Base-by-base conservation (phyloP, 2,329 filamentous ascomycete species). In the Biscogniauxia mediterranea region DNA sequence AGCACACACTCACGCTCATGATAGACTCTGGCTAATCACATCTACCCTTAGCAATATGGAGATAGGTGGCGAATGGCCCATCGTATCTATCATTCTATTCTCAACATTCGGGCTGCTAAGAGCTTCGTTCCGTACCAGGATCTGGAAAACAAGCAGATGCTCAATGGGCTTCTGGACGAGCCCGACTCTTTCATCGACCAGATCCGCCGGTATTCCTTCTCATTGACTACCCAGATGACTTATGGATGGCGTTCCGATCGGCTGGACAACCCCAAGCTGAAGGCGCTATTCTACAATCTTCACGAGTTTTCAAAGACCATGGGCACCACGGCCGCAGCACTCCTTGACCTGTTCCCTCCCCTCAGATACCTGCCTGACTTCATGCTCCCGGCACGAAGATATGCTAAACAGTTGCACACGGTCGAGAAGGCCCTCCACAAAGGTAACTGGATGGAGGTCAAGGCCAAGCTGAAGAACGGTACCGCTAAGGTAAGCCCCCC, bases 111-210 rank as follows among this genome's bases (percentile, higher is more conserved):
- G 0, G 75, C 77, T 0, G 76, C 81, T 3, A 77, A 75, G 57
- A 71, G 73, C 8, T 87, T 87, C 60, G 76, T 85, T 2, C 77
- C 80, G 1, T 86, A 85, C 64, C 83, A 86, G 64, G 77, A 81
- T 54, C 74, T 86, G 2, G 83, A 86, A 68, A 83, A 80, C 69
- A 83, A 81, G 66, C 78, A 80, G 55, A 82, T 86, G 82, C 72
- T 84, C 20, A 74, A 62, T 52, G 79, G 81, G 6, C 70, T 86
- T 19, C 65, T 85, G 3, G 75, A 79, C 0, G 61, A 71, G 6
- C 82, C 82, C 0, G 64, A 77, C 1, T 61, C 74, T 1, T 81
- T 81, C 52, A 57, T 77, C 4, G 68, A 80, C 11, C 78, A 82
- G 55, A 74, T 83, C 15, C 69, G 79, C 11, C 75, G 81, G 28